Percentiles rank a stretch among this genome's conserved stretches.
Conservation (phyloP, 2,329 filamentous ascomycete genomes). For the Pseudogymnoascus sp. region DNA sequence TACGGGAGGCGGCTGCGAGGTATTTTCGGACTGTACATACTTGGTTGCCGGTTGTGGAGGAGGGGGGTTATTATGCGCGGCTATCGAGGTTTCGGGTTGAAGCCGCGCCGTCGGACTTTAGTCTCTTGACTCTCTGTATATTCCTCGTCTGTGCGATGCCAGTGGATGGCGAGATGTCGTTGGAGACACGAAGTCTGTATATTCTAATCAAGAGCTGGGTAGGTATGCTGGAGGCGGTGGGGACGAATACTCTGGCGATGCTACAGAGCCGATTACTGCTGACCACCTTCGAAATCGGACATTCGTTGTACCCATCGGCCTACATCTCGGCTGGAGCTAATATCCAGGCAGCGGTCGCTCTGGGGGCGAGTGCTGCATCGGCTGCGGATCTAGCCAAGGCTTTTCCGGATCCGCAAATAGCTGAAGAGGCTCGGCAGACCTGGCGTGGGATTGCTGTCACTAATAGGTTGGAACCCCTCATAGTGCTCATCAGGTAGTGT, state of each 20-base stretch:
- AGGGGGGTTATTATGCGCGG: background rate
- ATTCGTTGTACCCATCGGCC: background rate
- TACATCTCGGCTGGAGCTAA: background rate
- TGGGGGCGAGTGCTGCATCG: background rate
- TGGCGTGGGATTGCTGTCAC: background rate
- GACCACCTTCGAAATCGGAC: background rate
- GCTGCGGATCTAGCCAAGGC: background rate
- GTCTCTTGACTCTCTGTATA: background rate
- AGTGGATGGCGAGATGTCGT: background rate
- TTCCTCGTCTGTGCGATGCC: background rate
- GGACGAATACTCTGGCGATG: background rate
- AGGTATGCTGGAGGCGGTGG: background rate
- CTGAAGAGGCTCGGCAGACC: background rate
- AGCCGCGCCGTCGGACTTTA: background rate
- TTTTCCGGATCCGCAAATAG: background rate
- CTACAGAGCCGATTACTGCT: background rate
- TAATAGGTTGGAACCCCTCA: background rate
- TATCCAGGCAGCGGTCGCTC: background rate
- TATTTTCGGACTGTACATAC: background rate
- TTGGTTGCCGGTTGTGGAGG: background rate
- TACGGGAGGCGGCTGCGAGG: background rate
- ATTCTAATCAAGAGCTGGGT: background rate
- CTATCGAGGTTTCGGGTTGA: background rate
- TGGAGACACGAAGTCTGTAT: background rate
- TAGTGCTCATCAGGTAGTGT: background rate